These are phyloP conservation scores for Melastoma candidum DNA, from an alignment of 441 rosid species.

Conservation along the genomic window DNA sequence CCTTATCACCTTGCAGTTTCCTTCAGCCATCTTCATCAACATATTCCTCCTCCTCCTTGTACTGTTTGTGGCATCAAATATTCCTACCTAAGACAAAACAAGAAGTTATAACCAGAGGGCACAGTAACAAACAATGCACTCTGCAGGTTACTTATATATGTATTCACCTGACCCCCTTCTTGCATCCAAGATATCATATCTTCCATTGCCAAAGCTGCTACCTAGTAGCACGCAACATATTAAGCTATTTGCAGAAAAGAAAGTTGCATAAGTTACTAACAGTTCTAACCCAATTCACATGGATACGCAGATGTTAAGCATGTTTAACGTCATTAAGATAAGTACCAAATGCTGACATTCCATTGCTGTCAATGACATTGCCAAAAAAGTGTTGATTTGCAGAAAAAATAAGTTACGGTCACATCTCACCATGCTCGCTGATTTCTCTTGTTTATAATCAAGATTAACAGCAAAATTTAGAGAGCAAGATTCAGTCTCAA, in stretches of 20 bases:
- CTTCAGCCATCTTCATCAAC: conserved; percentile 99
- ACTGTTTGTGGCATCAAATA: conserved; percentile 98
- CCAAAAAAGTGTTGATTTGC: too few relatives aligned
- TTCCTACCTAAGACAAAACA: conserved; percentile 61
- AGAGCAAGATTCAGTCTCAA: too few relatives aligned
- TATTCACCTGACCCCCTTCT: conserved; percentile 98
- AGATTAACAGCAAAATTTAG: too few relatives aligned
- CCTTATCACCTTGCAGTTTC: conserved; percentile 83
- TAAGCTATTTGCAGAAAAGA: conserved; percentile 71
- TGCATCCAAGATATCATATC: conserved; percentile 99
- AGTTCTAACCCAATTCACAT: conserved; percentile 13
- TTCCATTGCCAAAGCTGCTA: conserved; percentile 99
- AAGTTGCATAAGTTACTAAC: conserved; percentile 32
- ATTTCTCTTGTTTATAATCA: too few relatives aligned
- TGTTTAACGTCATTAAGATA: too few relatives aligned
- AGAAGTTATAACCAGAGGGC: conserved; percentile 19
- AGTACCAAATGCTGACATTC: too few relatives aligned
- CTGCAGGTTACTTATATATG: conserved; percentile 8
- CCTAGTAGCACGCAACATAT: conserved; percentile 88
- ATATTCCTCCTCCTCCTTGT: conserved; percentile 74
- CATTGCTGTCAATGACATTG: too few relatives aligned
- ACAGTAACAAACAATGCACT: conserved; percentile 4
- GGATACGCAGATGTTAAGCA: too few relatives aligned
- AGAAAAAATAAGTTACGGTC: too few relatives aligned
- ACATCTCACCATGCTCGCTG: too few relatives aligned